These are phyloP conservation scores for Zhuliangozyma parablackwelliae DNA, from an alignment of 1,139 yeast genomes.

Conservation along the genomic window DNA sequence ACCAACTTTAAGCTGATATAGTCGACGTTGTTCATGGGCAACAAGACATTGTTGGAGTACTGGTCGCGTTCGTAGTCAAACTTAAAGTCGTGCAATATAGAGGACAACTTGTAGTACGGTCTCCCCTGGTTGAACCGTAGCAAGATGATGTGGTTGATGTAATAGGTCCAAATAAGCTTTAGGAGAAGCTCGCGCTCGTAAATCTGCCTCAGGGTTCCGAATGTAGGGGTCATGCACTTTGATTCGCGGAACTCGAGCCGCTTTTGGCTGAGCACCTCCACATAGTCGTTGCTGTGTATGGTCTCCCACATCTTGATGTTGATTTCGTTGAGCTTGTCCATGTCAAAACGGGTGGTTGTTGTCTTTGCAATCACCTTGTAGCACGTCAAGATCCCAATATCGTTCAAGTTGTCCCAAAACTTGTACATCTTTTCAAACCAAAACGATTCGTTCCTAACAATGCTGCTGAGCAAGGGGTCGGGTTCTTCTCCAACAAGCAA, in stretches of 20 bases:
- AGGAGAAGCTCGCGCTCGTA: constrained; percentile 33
- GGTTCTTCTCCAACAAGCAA: constrained; percentile 4
- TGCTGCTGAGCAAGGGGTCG: neutral
- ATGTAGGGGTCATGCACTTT: constrained; percentile 1
- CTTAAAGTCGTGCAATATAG: constrained; percentile 10
- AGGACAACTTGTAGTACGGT: constrained; percentile 27
- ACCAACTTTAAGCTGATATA: constrained; percentile 7
- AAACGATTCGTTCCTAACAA: constrained; percentile 25
- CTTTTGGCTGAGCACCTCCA: constrained; percentile 15
- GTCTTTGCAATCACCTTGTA: constrained; percentile 17
- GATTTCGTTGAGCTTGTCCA: constrained; percentile 10
- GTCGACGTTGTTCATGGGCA: constrained; percentile 14
- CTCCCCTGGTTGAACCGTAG: constrained; percentile 34
- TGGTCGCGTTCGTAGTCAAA: constrained; percentile 13
- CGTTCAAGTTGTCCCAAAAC: constrained; percentile 31
- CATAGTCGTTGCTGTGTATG: constrained; percentile 21
- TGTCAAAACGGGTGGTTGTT: constrained; percentile 11
- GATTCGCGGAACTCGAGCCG: constrained; percentile 8
- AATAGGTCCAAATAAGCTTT: constrained; percentile 41
- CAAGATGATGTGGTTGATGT: constrained; percentile 27
- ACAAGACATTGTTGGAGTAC: constrained; percentile 10
- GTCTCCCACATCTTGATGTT: constrained; percentile 18
- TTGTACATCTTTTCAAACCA: constrained; percentile 38
- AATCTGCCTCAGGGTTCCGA: constrained; percentile 27
- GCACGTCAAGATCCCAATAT: constrained; percentile 20